A percentile compares a stretch with the other conserved stretches of the same genome.
These are phyloP conservation scores for Aureobasidium sp. DNA, from an alignment of 2,329 filamentous ascomycete genomes.

Conservation along the genomic window DNA sequence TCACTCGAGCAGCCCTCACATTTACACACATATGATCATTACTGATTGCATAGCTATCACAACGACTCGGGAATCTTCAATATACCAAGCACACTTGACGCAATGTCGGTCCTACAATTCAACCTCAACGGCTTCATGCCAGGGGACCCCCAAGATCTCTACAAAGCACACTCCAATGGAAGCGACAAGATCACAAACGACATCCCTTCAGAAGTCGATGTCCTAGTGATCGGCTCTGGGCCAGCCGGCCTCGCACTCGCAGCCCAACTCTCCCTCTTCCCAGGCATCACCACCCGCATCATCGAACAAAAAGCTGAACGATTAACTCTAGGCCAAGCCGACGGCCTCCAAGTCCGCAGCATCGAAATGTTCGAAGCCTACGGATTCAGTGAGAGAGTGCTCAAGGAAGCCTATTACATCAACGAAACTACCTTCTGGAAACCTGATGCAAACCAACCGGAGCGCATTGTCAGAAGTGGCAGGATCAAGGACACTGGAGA, in stretches of 20 bases:
- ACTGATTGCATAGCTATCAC: neutral
- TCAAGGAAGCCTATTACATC: slow-evolving; percentile 62
- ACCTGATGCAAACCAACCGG: slow-evolving; percentile 32
- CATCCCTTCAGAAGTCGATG: slow-evolving; percentile 32
- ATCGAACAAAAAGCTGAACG: slow-evolving; percentile 38
- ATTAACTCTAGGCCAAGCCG: slow-evolving; percentile 39
- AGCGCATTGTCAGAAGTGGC: slow-evolving; percentile 15
- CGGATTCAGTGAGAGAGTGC: slow-evolving; percentile 56
- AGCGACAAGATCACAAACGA: slow-evolving; percentile 26
- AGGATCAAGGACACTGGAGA: slow-evolving; percentile 17
- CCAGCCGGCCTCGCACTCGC: slow-evolving; percentile 44
- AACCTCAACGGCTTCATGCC: slow-evolving; percentile 31
- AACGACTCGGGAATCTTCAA: neutral
- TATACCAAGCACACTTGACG: neutral
- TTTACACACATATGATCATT: neutral
- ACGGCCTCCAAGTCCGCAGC: slow-evolving; percentile 57
- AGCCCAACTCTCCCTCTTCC: slow-evolving; percentile 43
- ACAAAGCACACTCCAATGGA: slow-evolving; percentile 10
- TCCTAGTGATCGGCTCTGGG: slow-evolving; percentile 46
- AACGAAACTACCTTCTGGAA: slow-evolving; percentile 57
- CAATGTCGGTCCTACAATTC: slow-evolving; percentile 25
- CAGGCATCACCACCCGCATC: slow-evolving; percentile 44
- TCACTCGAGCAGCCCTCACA: no score
- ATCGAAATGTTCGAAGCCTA: slow-evolving; percentile 68
- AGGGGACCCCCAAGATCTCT: slow-evolving; percentile 27